A percentile compares a stretch with the other conserved stretches of the same genome.
Evolutionary conservation across 176 grass and related monocot genomes (phyloP).

Genomic region (Triticum monococcum): DNA sequence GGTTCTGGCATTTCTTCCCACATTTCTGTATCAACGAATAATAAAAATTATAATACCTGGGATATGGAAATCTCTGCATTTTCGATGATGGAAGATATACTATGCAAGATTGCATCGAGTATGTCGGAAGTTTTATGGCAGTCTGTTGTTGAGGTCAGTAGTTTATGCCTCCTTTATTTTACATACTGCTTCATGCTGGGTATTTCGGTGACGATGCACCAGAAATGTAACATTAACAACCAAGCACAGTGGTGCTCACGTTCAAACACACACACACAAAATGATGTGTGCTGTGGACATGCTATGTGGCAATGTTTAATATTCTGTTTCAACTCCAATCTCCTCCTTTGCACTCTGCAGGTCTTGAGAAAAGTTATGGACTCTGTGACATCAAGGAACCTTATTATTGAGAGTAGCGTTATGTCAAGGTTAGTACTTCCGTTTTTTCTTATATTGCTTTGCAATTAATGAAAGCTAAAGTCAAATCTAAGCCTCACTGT

Average conservation of each 20-base stretch:
- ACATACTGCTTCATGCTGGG: constrained; percentile 7
- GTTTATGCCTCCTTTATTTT: constrained; percentile 22
- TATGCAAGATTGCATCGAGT: constrained; percentile 59
- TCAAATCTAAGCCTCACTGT: constrained; percentile 23
- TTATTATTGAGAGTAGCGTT: constrained; percentile 62
- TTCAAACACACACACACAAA: too few species aligned
- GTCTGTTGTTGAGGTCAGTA: constrained; percentile 67
- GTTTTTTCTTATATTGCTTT: constrained; percentile 20
- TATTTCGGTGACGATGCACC: not conserved
- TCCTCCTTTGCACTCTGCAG: constrained; percentile 38
- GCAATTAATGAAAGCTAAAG: constrained; percentile 23
- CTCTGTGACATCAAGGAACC: constrained; percentile 72
- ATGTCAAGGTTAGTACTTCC: constrained; percentile 75
- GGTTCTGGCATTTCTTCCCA: constrained; percentile 26
- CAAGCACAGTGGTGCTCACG: not conserved
- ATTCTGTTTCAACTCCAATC: constrained; percentile 19
- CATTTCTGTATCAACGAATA: constrained; percentile 41
- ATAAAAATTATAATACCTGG: constrained; percentile 53
- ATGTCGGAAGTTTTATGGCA: constrained; percentile 70
- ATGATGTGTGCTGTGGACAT: constrained; percentile 2
- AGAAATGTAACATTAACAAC: not conserved
- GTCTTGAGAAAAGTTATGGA: constrained; percentile 94
- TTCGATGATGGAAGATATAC: constrained; percentile 68
- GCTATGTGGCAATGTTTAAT: constrained; percentile 5
- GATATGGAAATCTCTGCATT: constrained; percentile 81